Percentiles rank a stretch among this genome's conserved stretches.
phyloP scores from a whole-genome alignment of 1,139 yeast species.

The Saccharomyces hybrid region DNA sequence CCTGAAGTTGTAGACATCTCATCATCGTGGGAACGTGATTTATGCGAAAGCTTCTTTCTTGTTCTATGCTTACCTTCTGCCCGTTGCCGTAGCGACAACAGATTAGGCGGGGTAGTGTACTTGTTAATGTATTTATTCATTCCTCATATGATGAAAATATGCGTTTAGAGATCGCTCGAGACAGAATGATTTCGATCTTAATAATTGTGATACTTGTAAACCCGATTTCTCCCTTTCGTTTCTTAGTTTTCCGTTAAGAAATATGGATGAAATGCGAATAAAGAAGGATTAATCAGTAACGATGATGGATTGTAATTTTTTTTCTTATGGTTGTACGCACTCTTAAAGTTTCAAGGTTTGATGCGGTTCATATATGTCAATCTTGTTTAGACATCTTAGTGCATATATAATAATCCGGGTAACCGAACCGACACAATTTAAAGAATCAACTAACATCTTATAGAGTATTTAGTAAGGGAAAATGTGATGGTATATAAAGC shows the following conservation, averaged over 20 bases:
- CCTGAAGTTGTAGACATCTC: slow-evolving; percentile 21
- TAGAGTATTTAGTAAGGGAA: not conserved
- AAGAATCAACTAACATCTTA: not conserved
- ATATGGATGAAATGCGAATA: not conserved
- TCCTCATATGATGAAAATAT: not conserved
- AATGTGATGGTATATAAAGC: not conserved
- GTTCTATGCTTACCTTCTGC: slow-evolving; percentile 20
- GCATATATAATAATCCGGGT: not conserved
- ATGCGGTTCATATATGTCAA: not conserved
- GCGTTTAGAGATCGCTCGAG: not conserved
- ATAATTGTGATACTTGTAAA: not conserved
- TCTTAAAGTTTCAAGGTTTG: not conserved
- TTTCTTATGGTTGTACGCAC: not conserved
- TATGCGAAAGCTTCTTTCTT: slow-evolving; percentile 21
- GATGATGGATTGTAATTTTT: not conserved
- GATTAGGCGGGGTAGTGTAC: slow-evolving; percentile 3
- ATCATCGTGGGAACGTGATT: slow-evolving; percentile 19
- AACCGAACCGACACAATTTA: not conserved
- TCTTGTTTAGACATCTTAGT: not conserved
- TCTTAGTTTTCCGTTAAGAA: not conserved
- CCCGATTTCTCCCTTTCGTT: not conserved
- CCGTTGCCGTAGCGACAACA: slow-evolving; percentile 21
- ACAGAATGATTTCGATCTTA: not conserved
- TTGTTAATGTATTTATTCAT: not conserved
- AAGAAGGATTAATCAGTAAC: not conserved